A percentile compares a stretch with the other conserved stretches of the same genome.
Evolutionary conservation across 2,329 filamentous ascomycete species (phyloP).

Genomic region (Mycosphaerelloides madeirae): DNA sequence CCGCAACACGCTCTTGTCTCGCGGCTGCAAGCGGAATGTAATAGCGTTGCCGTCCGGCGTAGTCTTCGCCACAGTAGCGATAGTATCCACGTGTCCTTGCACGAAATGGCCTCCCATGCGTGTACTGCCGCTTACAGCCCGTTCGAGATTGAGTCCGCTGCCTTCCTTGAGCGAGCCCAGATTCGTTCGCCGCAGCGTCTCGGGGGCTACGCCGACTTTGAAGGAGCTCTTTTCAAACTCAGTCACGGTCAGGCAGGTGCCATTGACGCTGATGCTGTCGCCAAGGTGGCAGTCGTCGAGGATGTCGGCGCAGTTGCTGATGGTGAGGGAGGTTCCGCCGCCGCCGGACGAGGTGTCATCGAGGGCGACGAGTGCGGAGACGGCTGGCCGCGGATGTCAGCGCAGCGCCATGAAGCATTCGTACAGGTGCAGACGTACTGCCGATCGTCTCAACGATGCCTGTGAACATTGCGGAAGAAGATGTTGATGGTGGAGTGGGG

Average conservation of each 20-base stretch:
- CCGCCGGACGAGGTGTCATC: slow-evolving; percentile 66
- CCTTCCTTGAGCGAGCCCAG: slow-evolving; percentile 66
- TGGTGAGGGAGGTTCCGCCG: slow-evolving; percentile 85
- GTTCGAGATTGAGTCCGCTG: slow-evolving; percentile 83
- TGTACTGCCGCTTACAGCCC: slow-evolving; percentile 82
- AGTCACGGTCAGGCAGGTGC: slow-evolving; percentile 93
- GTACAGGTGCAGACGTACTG: slow-evolving; percentile 55
- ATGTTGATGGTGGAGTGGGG: not conserved
- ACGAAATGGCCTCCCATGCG: slow-evolving; percentile 98
- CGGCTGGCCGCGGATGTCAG: slow-evolving; percentile 54
- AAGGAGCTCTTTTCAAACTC: slow-evolving; percentile 61
- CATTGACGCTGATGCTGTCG: slow-evolving; percentile 93
- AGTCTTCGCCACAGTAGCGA: slow-evolving; percentile 67
- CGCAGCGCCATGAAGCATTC: slow-evolving; percentile 22
- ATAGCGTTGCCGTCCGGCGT: slow-evolving; percentile 84
- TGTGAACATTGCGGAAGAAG: slow-evolving; percentile 70
- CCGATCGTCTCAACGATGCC: slow-evolving; percentile 90
- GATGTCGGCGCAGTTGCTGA: slow-evolving; percentile 68
- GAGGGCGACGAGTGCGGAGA: slow-evolving; percentile 73
- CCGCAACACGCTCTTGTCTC: slow-evolving; percentile 62
- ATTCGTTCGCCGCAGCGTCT: slow-evolving; percentile 93
- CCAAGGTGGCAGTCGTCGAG: slow-evolving; percentile 79
- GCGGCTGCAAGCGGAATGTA: slow-evolving; percentile 76
- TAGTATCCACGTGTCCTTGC: slow-evolving; percentile 93
- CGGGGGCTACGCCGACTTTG: slow-evolving; percentile 89